Percentiles rank a stretch among this genome's conserved stretches.
phyloP scores from a whole-genome alignment of 768 basidiomycete species.

The Hysterangium stoloniferum region DNA sequence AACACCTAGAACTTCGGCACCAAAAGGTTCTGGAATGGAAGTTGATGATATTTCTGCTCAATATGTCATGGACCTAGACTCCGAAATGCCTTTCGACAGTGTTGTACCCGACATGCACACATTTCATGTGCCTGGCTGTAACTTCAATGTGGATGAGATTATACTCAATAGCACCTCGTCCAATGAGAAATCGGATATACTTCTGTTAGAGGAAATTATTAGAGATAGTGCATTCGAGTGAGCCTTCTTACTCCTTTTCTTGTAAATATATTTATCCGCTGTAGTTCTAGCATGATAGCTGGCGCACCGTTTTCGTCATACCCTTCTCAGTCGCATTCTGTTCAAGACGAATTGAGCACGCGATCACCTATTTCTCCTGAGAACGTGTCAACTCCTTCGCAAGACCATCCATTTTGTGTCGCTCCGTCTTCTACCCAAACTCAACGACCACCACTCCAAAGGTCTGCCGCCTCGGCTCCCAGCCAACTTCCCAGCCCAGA shows the following conservation, averaged over 20 bases:
- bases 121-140: neutral
- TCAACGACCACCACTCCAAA: neutral
- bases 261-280: neutral
- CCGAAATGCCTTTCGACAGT: conserved; percentile 1
- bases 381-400: neutral
- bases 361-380: neutral
- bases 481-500: too few species aligned
- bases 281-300: neutral
- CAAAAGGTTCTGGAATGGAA: neutral
- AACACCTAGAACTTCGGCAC: neutral
- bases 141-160: conserved; percentile 6
- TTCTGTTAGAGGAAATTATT: conserved; percentile 15
- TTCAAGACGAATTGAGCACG: neutral
- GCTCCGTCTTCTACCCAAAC: conserved; percentile 3
- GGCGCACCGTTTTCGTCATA: neutral
- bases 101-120: neutral
- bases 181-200: conserved; percentile 6
- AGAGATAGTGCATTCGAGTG: conserved; percentile 16
- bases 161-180: neutral
- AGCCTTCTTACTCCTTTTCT: neutral
- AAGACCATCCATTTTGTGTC: neutral
- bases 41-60: neutral
- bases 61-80: conserved; percentile 6
- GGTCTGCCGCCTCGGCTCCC: too few species aligned
- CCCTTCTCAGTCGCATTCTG: neutral